Conservation (phyloP, 2,329 filamentous ascomycete genomes). For the Cercospora sp. region DNA sequence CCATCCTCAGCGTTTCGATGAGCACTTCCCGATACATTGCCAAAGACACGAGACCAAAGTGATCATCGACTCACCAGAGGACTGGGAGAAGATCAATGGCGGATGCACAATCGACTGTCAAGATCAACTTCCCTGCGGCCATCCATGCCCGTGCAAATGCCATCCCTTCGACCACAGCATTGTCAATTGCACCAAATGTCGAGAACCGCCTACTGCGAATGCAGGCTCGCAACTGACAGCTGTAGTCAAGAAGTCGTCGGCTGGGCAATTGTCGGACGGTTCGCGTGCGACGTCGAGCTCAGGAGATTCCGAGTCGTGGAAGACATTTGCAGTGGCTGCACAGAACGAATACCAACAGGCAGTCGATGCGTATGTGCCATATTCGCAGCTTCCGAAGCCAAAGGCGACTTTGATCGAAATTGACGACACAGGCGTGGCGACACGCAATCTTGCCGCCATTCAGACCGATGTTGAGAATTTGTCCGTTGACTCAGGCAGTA, state of each 20-base stretch:
- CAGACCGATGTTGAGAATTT: not conserved
- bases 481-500: not conserved
- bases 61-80: slow-evolving; percentile 46
- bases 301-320: slow-evolving; percentile 6
- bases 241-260: not conserved
- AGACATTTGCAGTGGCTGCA: slow-evolving; percentile 11
- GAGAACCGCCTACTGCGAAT: not conserved
- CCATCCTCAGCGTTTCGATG: slow-evolving; percentile 27
- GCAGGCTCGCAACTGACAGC: not conserved
- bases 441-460: not conserved
- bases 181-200: slow-evolving; percentile 30
- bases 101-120: slow-evolving; percentile 56
- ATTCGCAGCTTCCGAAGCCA: not conserved
- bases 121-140: slow-evolving; percentile 51
- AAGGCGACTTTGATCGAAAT: not conserved
- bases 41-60: slow-evolving; percentile 31
- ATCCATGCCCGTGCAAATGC: slow-evolving; percentile 54
- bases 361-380: slow-evolving; percentile 5
- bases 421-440: not conserved
- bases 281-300: not conserved
- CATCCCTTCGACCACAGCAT: slow-evolving; percentile 50
- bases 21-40: slow-evolving; percentile 32
- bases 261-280: not conserved
- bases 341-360: slow-evolving; percentile 8
- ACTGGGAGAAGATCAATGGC: slow-evolving; percentile 57